Evolutionary conservation across 257 asterid genomes (phyloP).

Genomic region (Coffea canephora): DNA sequence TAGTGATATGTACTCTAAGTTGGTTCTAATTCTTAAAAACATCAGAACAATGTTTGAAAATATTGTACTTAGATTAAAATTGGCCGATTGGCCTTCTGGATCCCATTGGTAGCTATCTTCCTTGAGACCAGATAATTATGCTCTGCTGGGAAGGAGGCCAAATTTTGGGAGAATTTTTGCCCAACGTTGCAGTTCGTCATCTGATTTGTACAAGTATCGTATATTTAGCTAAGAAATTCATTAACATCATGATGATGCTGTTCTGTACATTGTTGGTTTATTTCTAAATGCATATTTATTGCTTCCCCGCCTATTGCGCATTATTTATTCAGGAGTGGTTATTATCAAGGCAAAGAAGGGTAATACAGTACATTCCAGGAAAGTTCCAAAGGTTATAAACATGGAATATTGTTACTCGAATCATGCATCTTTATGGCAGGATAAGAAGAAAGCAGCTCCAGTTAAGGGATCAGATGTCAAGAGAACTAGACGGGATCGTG

Average conservation of each 20-base stretch:
- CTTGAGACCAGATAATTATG: neutral
- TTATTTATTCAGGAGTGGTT: neutral
- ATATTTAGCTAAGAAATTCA: neutral
- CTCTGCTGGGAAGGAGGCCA: neutral
- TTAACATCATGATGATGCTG: neutral
- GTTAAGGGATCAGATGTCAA: slow-evolving; percentile 74
- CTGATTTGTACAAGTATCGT: too few species aligned
- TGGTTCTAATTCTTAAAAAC: neutral
- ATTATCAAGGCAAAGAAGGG: neutral
- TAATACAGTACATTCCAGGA: neutral
- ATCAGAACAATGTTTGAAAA: neutral
- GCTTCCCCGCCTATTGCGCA: neutral
- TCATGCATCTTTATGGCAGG: slow-evolving; percentile 38
- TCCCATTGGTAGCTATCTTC: neutral
- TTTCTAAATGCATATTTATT: neutral
- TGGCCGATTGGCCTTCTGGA: neutral
- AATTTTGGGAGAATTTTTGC: neutral
- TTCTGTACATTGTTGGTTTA: neutral
- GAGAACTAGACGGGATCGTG: slow-evolving; percentile 89
- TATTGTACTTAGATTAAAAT: neutral
- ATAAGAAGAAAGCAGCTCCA: slow-evolving; percentile 79
- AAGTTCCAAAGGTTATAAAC: neutral
- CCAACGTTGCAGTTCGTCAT: neutral
- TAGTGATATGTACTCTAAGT: too few species aligned
- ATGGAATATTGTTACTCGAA: neutral